These are phyloP conservation scores for Pleurotus sapidus DNA, from an alignment of 768 basidiomycete species.

Conservation along the genomic window DNA sequence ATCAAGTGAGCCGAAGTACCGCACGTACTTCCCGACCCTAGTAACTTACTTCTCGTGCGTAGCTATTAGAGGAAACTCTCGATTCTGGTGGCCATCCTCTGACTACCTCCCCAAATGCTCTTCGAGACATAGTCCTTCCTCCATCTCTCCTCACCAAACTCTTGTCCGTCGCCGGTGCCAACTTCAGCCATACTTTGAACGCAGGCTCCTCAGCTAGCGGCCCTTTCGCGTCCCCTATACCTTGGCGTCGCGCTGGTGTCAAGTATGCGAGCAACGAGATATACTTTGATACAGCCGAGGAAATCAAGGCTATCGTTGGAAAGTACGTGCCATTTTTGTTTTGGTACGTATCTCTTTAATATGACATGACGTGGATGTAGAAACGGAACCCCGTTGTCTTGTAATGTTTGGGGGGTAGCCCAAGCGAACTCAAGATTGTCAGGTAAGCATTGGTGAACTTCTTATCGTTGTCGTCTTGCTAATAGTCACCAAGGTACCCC, in stretches of 20 bases:
- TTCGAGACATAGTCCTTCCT: conserved; percentile 91
- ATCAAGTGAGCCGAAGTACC: conserved; percentile 58
- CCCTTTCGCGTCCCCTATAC: conserved; percentile 85
- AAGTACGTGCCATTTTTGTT: conserved; percentile 43
- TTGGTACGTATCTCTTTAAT: background rate
- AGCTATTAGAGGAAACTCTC: conserved; percentile 95
- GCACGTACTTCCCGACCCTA: background rate
- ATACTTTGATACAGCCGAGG: conserved; percentile 88
- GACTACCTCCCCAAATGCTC: conserved; percentile 85
- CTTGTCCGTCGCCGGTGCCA: conserved; percentile 49
- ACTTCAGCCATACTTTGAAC: conserved; percentile 44
- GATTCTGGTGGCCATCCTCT: conserved; percentile 91
- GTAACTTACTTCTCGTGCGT: conserved; percentile 7
- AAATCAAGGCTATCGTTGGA: conserved; percentile 74
- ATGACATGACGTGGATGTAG: conserved; percentile 31
- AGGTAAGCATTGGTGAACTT: conserved; percentile 37
- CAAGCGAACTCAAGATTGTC: conserved; percentile 75
- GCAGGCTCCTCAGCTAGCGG: conserved; percentile 40
- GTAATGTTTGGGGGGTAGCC: conserved; percentile 74
- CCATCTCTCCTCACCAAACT: conserved; percentile 83
- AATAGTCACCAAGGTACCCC: conserved; percentile 64
- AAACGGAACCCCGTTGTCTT: conserved; percentile 63
- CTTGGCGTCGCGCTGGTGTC: conserved; percentile 87
- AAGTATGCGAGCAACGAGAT: conserved; percentile 88
- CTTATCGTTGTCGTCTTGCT: conserved; percentile 6